These are phyloP conservation scores for Ogataea nakhonphanomensis DNA, from an alignment of 805 yeast species.

Conservation along the genomic window DNA sequence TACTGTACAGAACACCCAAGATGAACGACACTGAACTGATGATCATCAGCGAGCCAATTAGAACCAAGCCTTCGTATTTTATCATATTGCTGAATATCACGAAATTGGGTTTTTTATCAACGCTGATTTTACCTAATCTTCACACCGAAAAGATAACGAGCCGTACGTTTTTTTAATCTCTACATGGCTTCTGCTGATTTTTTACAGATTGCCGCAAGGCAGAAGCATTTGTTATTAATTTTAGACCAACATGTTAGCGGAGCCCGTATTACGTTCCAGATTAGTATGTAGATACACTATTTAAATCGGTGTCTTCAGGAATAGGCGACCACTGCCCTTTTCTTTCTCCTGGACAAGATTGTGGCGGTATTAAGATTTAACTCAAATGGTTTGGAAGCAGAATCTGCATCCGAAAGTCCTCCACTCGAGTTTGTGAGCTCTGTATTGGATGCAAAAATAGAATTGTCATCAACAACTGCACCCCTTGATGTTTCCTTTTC, in stretches of 20 bases:
- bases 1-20: conserved; percentile 73
- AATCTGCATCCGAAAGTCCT: conserved; percentile 3
- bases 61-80: conserved; percentile 33
- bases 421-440: conserved; percentile 8
- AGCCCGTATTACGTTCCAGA: too few relatives aligned
- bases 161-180: too few relatives aligned
- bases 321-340: conserved; percentile 17
- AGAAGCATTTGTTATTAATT: too few relatives aligned
- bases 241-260: too few relatives aligned
- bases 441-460: conserved; percentile 12
- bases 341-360: conserved; percentile 45
- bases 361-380: conserved; percentile 51
- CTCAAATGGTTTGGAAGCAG: conserved; percentile 34
- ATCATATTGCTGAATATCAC: conserved; percentile 9
- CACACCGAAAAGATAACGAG: conserved; percentile 6
- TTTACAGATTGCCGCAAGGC: too few relatives aligned
- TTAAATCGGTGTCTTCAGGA: not conserved
- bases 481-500: conserved; percentile 20
- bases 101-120: not conserved
- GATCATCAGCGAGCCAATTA: conserved; percentile 29
- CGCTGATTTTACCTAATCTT: not conserved
- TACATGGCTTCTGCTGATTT: not conserved
- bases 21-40: conserved; percentile 60
- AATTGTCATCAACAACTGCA: conserved; percentile 15
- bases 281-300: too few relatives aligned